Conservation (phyloP, 352 stramenopile species). For the Globisporangium echinulatum region DNA sequence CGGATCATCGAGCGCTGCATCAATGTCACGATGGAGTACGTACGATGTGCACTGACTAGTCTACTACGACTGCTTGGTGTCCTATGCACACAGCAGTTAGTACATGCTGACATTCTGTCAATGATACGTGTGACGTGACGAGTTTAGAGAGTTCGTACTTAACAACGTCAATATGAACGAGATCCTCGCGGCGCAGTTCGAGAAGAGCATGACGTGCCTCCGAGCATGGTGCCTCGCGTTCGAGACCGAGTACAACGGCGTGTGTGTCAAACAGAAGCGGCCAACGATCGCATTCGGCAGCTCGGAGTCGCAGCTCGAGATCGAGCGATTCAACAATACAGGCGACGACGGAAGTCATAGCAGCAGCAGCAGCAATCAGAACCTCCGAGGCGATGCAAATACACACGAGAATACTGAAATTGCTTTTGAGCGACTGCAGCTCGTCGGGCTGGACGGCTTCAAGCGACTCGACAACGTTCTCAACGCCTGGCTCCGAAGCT, state of each 20-base stretch:
- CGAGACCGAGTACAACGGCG: conserved; percentile 46
- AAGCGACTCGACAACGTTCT: conserved; percentile 13
- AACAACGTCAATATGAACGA: conserved; percentile 26
- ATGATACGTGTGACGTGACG: too few species aligned
- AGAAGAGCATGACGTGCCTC: conserved; percentile 38
- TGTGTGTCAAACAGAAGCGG: neutral
- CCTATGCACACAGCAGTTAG: too few species aligned
- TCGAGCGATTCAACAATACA: too few species aligned
- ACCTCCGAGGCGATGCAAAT: neutral
- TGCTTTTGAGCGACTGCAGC: conserved; percentile 1
- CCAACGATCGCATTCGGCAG: too few species aligned
- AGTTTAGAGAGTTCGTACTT: conserved; percentile 28
- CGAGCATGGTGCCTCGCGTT: conserved; percentile 38
- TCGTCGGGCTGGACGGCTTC: conserved; percentile 11
- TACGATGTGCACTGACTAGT: neutral
- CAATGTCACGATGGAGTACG: conserved; percentile 44
- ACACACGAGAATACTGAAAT: too few species aligned
- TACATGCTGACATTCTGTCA: too few species aligned
- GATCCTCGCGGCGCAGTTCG: conserved; percentile 22
- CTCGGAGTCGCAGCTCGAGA: too few species aligned
- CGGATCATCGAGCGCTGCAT: conserved; percentile 53
- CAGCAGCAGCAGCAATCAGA: neutral
- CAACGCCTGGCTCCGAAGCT: conserved; percentile 7
- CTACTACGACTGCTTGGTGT: neutral
- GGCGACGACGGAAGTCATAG: neutral